These are phyloP conservation scores for Pythium rhizo-oryzae DNA, from an alignment of 352 stramenopile genomes.

Conservation along the genomic window DNA sequence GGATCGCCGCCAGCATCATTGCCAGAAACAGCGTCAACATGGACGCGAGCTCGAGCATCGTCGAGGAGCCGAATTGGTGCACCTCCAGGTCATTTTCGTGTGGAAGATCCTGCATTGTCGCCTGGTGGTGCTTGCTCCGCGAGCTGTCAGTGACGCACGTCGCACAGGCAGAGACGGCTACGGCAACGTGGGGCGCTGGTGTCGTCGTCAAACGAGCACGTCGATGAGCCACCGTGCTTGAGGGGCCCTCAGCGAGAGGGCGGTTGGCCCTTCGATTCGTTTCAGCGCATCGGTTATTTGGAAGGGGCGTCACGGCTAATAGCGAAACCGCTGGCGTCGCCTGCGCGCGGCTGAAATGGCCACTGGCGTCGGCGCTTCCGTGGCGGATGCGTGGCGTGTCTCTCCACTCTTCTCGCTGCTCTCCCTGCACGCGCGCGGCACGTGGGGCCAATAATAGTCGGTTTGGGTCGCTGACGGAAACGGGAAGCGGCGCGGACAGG, in stretches of 20 bases:
- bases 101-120: conserved; percentile 28
- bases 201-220: no score
- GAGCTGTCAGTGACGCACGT: not conserved
- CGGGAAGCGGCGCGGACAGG: not conserved
- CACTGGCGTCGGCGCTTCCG: not conserved
- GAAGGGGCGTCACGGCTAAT: not conserved
- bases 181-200: no score
- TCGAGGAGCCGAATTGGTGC: conserved; percentile 26
- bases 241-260: no score
- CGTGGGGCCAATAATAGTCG: conserved; percentile 18
- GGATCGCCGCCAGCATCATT: conserved; percentile 30
- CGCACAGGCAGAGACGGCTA: no score
- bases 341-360: not conserved
- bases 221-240: no score
- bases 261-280: not conserved
- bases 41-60: conserved; percentile 36
- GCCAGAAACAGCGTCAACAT: conserved; percentile 36
- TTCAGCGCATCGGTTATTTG: not conserved
- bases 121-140: not conserved
- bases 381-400: conserved; percentile 5
- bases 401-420: conserved; percentile 6
- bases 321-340: not conserved
- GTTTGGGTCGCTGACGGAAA: not conserved
- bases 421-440: not conserved
- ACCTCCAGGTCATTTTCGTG: conserved; percentile 36